Evolutionary conservation across 352 stramenopile genomes (phyloP), one percentile per base, ranked within the genome.

Genomic region (Phytopythium litorale): DNA sequence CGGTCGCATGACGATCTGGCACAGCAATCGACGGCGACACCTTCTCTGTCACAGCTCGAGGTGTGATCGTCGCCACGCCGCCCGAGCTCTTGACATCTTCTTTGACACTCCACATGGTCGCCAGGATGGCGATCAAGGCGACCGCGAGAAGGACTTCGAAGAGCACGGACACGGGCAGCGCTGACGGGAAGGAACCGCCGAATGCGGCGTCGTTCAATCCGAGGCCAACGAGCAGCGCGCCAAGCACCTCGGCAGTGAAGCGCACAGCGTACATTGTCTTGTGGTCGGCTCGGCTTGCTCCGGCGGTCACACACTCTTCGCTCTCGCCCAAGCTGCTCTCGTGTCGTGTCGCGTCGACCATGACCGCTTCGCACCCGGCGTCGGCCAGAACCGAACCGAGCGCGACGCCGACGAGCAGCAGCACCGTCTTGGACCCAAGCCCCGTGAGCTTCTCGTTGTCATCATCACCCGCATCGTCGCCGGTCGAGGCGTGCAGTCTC

Each of bases 301-400:
- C 40, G 56, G 33, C 58, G 38, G 23, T 50, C 11, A 11, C 43
- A 8, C 32, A 28, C 25, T 28, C 9, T 9, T 25, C 12, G 25
- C 33, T 64, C 6, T 48, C 42, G 42, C 38, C 65, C 33, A 9
- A 65, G 56, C 43, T 87, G 72, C 8, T 64, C 51, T 91, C 79
- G 7, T 73, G 72, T 49, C 92, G 80, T 4, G 85, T 79, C 42
- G 81, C 84, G 73, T 93, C 81, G 58, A 92, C 84, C 78, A 94
- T 87, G 43, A 92, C 55, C 0, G 79, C 83, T 51, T 94, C 85
- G 60, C 80, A 88, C 9, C 76, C 75, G n/a, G 90, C 81, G 43
- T 94, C 83, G 1, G 84, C 78, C 25, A 92, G 57, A 9, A 91
- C 55, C 21, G 90, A 92, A 1, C 79, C 79, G 23, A 85, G 64